Base-by-base conservation (phyloP, 257 asterid genomes). In the Salvia splendens region DNA sequence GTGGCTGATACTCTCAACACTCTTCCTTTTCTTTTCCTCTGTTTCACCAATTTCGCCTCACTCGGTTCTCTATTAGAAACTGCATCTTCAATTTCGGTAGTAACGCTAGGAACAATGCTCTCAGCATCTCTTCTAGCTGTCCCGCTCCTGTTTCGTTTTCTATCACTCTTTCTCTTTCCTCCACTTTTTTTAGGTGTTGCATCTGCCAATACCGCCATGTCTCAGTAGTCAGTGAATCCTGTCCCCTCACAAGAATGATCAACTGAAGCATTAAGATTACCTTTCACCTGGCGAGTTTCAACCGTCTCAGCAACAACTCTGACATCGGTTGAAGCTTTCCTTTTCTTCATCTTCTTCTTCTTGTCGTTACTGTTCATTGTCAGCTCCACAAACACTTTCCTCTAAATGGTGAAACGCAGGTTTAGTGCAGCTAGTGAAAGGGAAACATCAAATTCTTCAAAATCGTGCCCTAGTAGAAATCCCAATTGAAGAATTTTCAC, bases 21-120 rank as follows among this genome's bases (percentile, higher is more conserved):
- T 69, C 46, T 71, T 84, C 55, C 75, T 81, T 56, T 70, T 81
- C 82, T 75, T 87, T 74, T 80, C 52, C 62, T 81, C 43, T 49
- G 64, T 58, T 75, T 81, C 77, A 57, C 68, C 77, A 60, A 68
- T 49, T 74, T 59, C 45, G 61, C 69, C 47, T 64, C 45, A 9
- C 61, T 50, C 3, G 66, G 77, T 65, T 68, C 77, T 28, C 65
- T 20, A 55, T 17, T 73, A 69, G 61, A 54, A 67, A 50, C 45
- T 40, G 71, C 61, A 69, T 59, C 71, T 72, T 69, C 83, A 56
- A 50, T 55, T 60, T 70, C 83, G n/a, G 51, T 11, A 49, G 12
- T 14, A 6, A 41, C 69, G 15, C 33, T 55, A 52, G 62, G 17
- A 51, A 52, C 61, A 0, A 56, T 20, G 17, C 52, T 67, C 24